phyloP scores from a whole-genome alignment of 345 rosid genomes.

The Lepidium sativum region DNA sequence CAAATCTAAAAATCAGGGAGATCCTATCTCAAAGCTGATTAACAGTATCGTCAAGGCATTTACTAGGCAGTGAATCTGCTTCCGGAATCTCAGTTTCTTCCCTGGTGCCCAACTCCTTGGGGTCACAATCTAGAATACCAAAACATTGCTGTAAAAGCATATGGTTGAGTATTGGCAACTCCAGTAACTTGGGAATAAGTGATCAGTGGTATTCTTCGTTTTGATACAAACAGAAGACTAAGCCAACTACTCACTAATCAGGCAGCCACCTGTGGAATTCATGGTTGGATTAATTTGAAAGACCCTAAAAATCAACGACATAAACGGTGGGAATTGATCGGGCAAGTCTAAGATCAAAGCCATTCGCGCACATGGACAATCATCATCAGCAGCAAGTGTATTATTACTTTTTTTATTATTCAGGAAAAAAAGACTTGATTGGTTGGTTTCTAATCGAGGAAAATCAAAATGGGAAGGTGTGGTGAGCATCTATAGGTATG shows the following conservation, averaged over 20 bases:
- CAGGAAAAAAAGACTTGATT: background rate
- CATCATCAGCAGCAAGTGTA: too few species aligned
- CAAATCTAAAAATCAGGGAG: background rate
- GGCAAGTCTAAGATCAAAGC: background rate
- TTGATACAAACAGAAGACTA: too few species aligned
- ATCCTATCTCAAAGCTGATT: conserved; percentile 13
- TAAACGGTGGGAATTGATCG: background rate
- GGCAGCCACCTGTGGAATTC: too few species aligned
- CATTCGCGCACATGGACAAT: background rate
- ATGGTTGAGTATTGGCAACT: too few species aligned
- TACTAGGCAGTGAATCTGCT: conserved; percentile 14
- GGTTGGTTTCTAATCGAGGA: too few species aligned
- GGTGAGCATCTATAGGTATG: background rate
- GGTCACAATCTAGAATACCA: conserved; percentile 42
- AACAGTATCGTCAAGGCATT: conserved; percentile 24
- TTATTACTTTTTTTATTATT: background rate
- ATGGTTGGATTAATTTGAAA: too few species aligned
- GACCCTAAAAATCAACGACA: too few species aligned
- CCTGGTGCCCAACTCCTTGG: conserved; percentile 28
- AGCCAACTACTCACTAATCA: too few species aligned
- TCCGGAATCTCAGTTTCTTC: conserved; percentile 9
- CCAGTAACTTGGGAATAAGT: too few species aligned
- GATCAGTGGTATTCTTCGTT: too few species aligned
- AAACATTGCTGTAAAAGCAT: too few species aligned
- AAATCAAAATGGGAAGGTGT: background rate